Percentiles rank a stretch among this genome's conserved stretches.
phyloP scores from a whole-genome alignment of 2,329 filamentous ascomycete genomes.

The Sclerotiophoma versabilis region DNA sequence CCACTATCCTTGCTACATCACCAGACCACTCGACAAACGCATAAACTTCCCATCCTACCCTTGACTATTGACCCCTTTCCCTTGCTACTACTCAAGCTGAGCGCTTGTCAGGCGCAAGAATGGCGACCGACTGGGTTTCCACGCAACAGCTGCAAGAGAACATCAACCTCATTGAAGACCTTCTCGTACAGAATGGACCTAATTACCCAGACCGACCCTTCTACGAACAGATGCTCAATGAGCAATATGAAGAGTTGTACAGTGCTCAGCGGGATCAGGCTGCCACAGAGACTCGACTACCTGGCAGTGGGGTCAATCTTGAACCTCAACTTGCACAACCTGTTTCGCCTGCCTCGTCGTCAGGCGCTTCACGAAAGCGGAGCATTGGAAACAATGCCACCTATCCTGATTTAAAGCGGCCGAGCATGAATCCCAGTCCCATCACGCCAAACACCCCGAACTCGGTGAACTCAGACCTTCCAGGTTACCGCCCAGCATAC shows the following conservation, averaged over 20 bases:
- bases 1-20: background rate
- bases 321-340: background rate
- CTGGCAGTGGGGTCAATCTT: background rate
- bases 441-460: constrained; percentile 31
- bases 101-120: background rate
- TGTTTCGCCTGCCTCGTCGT: constrained; percentile 7
- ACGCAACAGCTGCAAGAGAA: constrained; percentile 7
- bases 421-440: constrained; percentile 33
- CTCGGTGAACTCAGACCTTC: constrained; percentile 11
- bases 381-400: constrained; percentile 24
- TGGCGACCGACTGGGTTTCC: constrained; percentile 4
- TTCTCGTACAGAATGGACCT: constrained; percentile 5
- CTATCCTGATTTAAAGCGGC: constrained; percentile 34
- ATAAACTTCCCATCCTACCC: background rate
- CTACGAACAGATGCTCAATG: constrained; percentile 13
- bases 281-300: background rate
- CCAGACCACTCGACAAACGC: background rate
- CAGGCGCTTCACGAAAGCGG: constrained; percentile 33
- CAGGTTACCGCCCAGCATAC: constrained; percentile 5
- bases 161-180: constrained; percentile 12
- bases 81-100: background rate
- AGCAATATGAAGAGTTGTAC: constrained; percentile 8
- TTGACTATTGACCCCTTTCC: background rate
- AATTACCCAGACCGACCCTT: constrained; percentile 2
- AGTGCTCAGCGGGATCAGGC: background rate